These are phyloP conservation scores for Tetratostichococcus sp. DNA, from an alignment of 139 green algal genomes.

Conservation along the genomic window DNA sequence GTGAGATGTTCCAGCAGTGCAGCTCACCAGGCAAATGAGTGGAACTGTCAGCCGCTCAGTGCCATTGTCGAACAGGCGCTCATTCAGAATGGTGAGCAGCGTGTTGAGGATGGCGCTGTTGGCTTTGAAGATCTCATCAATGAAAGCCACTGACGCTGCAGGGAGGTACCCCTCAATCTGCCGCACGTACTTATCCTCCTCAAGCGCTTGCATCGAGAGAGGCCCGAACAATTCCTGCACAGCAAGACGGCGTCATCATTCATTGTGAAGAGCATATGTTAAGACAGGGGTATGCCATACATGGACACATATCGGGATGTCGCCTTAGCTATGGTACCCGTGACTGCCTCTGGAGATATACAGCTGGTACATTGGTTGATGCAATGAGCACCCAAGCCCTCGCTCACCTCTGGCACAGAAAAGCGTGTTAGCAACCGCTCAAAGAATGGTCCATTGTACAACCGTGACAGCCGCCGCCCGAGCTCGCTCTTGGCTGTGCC, in stretches of 20 bases:
- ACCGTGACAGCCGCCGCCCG: slow-evolving; percentile 54
- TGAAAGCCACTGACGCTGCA: slow-evolving; percentile 78
- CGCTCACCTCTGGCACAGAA: slow-evolving; percentile 71
- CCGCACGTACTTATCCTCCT: slow-evolving; percentile 87
- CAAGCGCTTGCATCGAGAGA: slow-evolving; percentile 82
- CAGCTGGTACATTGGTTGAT: too few relatives aligned
- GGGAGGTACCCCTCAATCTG: slow-evolving; percentile 89
- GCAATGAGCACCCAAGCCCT: not conserved
- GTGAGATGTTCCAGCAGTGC: too few relatives aligned
- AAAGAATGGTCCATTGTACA: slow-evolving; percentile 75
- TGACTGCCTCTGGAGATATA: too few relatives aligned
- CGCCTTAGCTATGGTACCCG: too few relatives aligned
- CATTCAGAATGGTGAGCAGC: slow-evolving; percentile 91
- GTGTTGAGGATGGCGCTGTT: slow-evolving; percentile 94
- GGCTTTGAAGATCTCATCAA: slow-evolving; percentile 89
- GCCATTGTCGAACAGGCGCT: slow-evolving; percentile 94
- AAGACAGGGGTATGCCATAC: not conserved
- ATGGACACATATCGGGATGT: too few relatives aligned
- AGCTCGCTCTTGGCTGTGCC: slow-evolving; percentile 92
- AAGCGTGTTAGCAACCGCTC: slow-evolving; percentile 91
- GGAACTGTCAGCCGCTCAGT: slow-evolving; percentile 53
- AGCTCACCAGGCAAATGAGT: slow-evolving; percentile 51
- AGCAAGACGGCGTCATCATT: not conserved
- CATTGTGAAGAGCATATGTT: not conserved
- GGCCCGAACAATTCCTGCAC: slow-evolving; percentile 85